phyloP scores from a whole-genome alignment of 257 asterid species.

The Coffea canephora region DNA sequence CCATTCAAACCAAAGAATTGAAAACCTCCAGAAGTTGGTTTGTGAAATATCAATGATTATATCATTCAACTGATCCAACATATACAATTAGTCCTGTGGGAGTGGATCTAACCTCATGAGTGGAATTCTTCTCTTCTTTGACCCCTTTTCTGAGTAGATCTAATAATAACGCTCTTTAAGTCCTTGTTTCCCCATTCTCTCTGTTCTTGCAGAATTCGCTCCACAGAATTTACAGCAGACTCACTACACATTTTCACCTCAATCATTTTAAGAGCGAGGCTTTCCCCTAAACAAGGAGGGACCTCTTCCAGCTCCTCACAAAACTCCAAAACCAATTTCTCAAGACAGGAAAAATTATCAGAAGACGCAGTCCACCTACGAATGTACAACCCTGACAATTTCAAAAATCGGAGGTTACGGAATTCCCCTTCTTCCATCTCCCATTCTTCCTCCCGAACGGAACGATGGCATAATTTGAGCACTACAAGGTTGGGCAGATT shows the following conservation, averaged over 20 bases:
- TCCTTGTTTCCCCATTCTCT: no score
- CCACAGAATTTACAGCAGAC: not conserved
- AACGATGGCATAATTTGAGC: not conserved
- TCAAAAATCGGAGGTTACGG: constrained; percentile 3
- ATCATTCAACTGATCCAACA: not conserved
- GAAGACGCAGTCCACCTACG: not conserved
- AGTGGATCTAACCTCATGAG: no score
- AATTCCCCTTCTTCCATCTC: not conserved
- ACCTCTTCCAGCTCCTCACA: no score
- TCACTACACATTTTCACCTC: constrained; percentile 1
- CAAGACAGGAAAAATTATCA: no score
- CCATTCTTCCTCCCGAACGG: not conserved
- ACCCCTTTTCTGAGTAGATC: no score
- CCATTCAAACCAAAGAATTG: no score
- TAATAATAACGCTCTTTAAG: no score
- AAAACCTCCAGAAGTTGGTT: not conserved
- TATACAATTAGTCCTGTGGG: not conserved
- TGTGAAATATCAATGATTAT: no score
- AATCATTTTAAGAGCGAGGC: not conserved
- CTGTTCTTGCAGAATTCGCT: no score
- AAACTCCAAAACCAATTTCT: no score
- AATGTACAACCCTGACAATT: not conserved
- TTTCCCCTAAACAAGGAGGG: not conserved
- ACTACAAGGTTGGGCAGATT: not conserved
- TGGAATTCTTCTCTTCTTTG: no score